phyloP scores from a whole-genome alignment of 2,329 filamentous ascomycete species.

The Trichoderma lentiforme region DNA sequence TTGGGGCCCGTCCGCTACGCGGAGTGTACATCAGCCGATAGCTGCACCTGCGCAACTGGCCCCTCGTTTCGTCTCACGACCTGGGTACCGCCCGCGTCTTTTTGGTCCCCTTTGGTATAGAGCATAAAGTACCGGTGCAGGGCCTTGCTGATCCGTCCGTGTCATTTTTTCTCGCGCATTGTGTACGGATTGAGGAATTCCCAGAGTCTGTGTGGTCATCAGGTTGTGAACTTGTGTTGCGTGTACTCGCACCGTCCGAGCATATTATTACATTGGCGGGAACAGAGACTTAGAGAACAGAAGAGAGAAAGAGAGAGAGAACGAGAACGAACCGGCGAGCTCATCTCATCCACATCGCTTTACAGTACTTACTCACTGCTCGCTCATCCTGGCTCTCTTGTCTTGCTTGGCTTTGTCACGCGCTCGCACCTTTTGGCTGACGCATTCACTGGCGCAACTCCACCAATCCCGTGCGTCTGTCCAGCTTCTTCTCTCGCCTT shows the following conservation, averaged over 20 bases:
- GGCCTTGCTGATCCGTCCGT: neutral
- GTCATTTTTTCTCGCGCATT: neutral
- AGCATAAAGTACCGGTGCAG: neutral
- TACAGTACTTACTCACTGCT: neutral
- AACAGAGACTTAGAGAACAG: neutral
- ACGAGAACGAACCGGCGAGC: neutral
- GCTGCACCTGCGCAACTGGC: neutral
- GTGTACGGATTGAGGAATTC: neutral
- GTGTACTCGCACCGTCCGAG: neutral
- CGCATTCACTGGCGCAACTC: constrained; percentile 10
- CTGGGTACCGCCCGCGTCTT: constrained; percentile 19
- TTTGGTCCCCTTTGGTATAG: neutral
- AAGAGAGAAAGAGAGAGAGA: neutral
- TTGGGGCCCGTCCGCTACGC: neutral
- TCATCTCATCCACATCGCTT: neutral
- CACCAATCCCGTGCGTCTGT: constrained; percentile 17
- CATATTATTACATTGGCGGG: neutral
- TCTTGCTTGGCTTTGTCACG: constrained; percentile 9
- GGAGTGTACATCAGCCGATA: constrained; percentile 12
- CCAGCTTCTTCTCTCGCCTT: constrained; percentile 22
- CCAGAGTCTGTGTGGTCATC: neutral
- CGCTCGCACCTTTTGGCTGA: constrained; percentile 14
- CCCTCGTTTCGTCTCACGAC: constrained; percentile 13
- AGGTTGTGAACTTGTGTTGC: neutral
- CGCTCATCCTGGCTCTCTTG: neutral